Percentiles rank a stretch among this genome's conserved stretches.
Conservation (phyloP, 805 yeast species). For the Tetrapisispora fleetii region DNA sequence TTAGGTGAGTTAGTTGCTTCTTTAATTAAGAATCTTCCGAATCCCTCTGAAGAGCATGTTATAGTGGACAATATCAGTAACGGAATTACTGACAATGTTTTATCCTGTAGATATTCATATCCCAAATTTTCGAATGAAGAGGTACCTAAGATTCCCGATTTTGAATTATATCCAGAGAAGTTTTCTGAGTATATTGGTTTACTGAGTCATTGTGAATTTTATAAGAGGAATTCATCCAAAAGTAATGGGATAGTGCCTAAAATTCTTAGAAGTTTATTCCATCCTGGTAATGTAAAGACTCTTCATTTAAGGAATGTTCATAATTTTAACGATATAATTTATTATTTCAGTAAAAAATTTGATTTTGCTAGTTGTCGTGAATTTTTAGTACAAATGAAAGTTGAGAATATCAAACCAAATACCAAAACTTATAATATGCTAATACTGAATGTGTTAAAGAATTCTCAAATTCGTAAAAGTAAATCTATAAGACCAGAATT, state of each 20-base stretch:
- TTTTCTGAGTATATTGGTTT: conserved; percentile 30
- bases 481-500: conserved; percentile 23
- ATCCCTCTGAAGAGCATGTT: background rate
- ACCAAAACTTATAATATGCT: conserved; percentile 33
- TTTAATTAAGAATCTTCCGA: conserved; percentile 7
- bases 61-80: background rate
- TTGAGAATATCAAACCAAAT: conserved; percentile 27
- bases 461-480: conserved; percentile 21
- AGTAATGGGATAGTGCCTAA: conserved; percentile 32
- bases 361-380: conserved; percentile 36
- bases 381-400: conserved; percentile 33
- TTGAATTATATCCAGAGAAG: conserved; percentile 15
- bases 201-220: conserved; percentile 32
- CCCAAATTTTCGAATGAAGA: conserved; percentile 15
- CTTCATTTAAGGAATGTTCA: conserved; percentile 23
- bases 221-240: conserved; percentile 29
- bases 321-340: conserved; percentile 32
- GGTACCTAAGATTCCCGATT: conserved; percentile 30
- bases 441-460: conserved; percentile 24
- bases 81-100: background rate
- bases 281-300: conserved; percentile 31
- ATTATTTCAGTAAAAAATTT: conserved; percentile 29
- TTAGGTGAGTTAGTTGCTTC: conserved; percentile 10
- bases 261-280: conserved; percentile 32
- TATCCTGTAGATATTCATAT: background rate